Evolutionary conservation across 2,329 filamentous ascomycete genomes (phyloP).

Genomic region (Stagonosporopsis chrysanthemi): DNA sequence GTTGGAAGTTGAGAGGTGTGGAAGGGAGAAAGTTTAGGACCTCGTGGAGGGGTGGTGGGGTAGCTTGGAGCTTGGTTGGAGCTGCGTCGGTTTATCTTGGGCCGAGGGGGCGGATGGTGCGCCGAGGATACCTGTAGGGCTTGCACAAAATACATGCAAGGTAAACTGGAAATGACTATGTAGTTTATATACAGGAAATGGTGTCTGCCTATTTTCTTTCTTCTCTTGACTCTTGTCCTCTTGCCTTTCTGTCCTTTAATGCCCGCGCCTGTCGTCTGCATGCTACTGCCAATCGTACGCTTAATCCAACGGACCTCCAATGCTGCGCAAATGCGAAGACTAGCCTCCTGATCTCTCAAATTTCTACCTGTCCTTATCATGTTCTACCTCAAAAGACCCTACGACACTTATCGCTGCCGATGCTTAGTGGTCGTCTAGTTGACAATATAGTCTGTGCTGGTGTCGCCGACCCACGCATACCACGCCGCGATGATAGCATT

Average conservation of each 20-base stretch:
- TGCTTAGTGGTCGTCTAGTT: neutral
- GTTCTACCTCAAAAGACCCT: neutral
- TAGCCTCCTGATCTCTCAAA: neutral
- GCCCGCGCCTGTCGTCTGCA: neutral
- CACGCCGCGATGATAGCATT: slow-evolving; percentile 66
- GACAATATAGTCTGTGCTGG: slow-evolving; percentile 31
- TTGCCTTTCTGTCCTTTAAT: neutral
- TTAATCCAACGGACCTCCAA: neutral
- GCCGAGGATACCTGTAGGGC: neutral
- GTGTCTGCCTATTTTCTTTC: slow-evolving; percentile 8
- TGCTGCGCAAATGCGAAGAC: neutral
- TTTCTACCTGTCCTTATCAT: neutral
- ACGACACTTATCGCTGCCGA: neutral
- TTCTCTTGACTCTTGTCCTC: too few species aligned
- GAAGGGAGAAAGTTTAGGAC: neutral
- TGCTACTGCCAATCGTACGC: neutral
- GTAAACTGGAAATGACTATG: neutral
- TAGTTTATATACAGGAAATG: slow-evolving; percentile 16
- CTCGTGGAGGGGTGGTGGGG: slow-evolving; percentile 10
- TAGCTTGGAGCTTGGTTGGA: slow-evolving; percentile 9
- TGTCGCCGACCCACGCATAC: slow-evolving; percentile 60
- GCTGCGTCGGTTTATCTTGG: slow-evolving; percentile 9
- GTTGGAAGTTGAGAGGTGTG: neutral
- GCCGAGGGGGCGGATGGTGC: slow-evolving; percentile 2
- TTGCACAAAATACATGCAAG: neutral